phyloP scores from a whole-genome alignment of 768 basidiomycete genomes.

The Termitomyces sp. region DNA sequence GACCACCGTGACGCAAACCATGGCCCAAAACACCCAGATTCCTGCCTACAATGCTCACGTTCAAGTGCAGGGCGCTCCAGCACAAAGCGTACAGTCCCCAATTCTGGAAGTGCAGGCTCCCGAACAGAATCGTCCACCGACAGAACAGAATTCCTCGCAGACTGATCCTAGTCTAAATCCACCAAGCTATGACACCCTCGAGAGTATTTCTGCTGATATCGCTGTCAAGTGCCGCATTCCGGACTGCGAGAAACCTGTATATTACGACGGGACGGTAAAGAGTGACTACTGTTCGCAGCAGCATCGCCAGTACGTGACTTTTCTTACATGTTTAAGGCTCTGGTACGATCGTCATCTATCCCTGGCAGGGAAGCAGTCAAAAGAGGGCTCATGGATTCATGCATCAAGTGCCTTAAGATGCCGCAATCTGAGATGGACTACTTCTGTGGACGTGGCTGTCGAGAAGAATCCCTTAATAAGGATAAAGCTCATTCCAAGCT shows the following conservation, averaged over 20 bases:
- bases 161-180: neutral
- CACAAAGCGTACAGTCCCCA: neutral
- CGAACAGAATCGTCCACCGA: neutral
- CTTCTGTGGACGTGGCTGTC: conserved; percentile 55
- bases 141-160: neutral
- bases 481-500: neutral
- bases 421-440: conserved; percentile 58
- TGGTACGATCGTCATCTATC: neutral
- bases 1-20: neutral
- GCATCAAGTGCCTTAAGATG: conserved; percentile 58
- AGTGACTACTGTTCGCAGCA: conserved; percentile 55
- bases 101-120: neutral
- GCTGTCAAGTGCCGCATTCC: conserved; percentile 38
- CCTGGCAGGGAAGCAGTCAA: conserved; percentile 49
- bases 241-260: conserved; percentile 51
- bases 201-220: neutral
- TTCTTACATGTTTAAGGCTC: neutral
- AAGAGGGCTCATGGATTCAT: conserved; percentile 42
- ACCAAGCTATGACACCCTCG: neutral
- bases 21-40: neutral
- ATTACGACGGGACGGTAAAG: conserved; percentile 46
- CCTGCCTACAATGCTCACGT: neutral
- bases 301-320: conserved; percentile 52
- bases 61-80: neutral
- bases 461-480: conserved; percentile 37